A percentile compares a stretch with the other conserved stretches of the same genome.
phyloP scores from a whole-genome alignment of 2,329 filamentous ascomycete species.

The Microsporum canis region DNA sequence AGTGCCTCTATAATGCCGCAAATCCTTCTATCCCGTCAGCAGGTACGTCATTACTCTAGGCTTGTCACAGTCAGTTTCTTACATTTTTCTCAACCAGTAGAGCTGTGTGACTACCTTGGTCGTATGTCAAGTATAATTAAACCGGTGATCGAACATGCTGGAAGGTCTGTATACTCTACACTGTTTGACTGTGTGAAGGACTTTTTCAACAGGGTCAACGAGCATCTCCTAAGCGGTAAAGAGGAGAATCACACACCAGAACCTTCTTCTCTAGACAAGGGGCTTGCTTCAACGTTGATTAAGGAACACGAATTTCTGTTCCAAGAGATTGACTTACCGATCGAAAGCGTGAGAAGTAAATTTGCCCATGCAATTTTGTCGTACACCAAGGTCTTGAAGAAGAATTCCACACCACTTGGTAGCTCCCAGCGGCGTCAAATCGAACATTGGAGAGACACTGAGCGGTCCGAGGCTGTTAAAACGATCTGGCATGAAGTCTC shows the following conservation, averaged over 20 bases:
- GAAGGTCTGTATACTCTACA: conserved; percentile 25
- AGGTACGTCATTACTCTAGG: conserved; percentile 17
- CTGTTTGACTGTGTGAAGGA: conserved; percentile 27
- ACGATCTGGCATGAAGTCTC: not conserved
- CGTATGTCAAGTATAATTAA: conserved; percentile 22
- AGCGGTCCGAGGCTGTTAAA: conserved; percentile 29
- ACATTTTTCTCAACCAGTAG: conserved; percentile 16
- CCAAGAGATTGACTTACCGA: conserved; percentile 24
- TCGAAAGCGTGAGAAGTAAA: conserved; percentile 28
- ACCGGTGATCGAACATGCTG: conserved; percentile 23
- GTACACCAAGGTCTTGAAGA: conserved; percentile 22
- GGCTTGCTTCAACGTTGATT: conserved; percentile 19
- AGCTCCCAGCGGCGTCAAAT: conserved; percentile 19
- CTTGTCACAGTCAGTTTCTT: conserved; percentile 15
- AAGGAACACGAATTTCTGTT: conserved; percentile 24
- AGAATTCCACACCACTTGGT: conserved; percentile 16
- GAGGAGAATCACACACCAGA: not conserved
- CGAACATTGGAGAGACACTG: conserved; percentile 27
- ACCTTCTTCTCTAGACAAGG: conserved; percentile 13
- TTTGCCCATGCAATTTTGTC: conserved; percentile 28
- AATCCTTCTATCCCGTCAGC: conserved; percentile 18
- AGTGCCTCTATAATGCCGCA: conserved; percentile 30
- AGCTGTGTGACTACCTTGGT: conserved; percentile 22
- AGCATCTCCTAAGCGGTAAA: conserved; percentile 14
- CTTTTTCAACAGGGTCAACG: conserved; percentile 23